Conservation (phyloP, 2,329 filamentous ascomycete species). For the Fusarium sp. region DNA sequence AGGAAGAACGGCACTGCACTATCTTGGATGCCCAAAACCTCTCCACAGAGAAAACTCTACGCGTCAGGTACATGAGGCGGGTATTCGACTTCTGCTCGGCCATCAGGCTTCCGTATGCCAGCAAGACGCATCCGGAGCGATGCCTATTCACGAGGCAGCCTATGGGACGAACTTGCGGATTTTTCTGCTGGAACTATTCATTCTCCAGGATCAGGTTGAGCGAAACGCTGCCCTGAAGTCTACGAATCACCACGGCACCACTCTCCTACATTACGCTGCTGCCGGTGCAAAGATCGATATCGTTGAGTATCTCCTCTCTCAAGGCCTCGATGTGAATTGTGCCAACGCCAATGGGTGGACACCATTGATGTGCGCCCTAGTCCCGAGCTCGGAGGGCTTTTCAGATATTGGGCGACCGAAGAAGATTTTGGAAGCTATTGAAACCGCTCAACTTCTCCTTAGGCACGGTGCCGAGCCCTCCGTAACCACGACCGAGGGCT, state of each 20-base stretch:
- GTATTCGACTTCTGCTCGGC: background rate
- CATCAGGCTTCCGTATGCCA: background rate
- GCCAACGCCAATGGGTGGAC: background rate
- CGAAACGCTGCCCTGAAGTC: background rate
- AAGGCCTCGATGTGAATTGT: background rate
- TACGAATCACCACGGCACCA: background rate
- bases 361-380: background rate
- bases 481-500: background rate
- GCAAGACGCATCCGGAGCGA: background rate
- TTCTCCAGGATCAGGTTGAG: background rate
- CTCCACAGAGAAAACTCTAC: background rate
- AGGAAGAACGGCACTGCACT: background rate
- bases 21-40: background rate
- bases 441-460: background rate
- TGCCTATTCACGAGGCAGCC: background rate
- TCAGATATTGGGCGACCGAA: accelerated
- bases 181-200: background rate
- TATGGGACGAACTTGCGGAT: background rate
- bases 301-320: background rate
- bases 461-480: background rate
- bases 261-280: background rate
- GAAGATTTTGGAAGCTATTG: background rate
- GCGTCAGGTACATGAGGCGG: background rate
- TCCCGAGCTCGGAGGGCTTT: background rate
- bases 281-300: background rate